Base-by-base conservation (phyloP, 345 rosid species). In the Jatropha curcas region DNA sequence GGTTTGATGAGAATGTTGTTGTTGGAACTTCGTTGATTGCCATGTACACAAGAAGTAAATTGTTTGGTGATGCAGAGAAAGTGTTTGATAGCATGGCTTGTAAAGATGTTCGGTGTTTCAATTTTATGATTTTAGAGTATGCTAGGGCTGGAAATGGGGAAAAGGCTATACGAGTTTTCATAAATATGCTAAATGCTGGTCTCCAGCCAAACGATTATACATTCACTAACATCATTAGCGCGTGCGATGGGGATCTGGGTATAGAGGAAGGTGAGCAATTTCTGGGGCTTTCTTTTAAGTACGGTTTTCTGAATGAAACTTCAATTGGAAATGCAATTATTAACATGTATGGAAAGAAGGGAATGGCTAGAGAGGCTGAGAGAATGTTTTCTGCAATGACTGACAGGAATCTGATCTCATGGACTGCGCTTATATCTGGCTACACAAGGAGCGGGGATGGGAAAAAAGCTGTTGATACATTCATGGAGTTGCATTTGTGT, bases 101-200 rank as follows among this genome's bases (percentile, higher is more conserved):
- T 59, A 82, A 77, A 62, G 81, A 77, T 74, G 75, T 79, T 43
- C 74, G 74, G 37, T 79, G 75, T 68, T 37, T 82, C 65, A 82
- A 79, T 77, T 71, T 43, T 24, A 76, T 82, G 85, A 82, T 82
- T 69, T 79, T 70, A 39, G 83, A 79, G 69, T 76, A 76, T 68
- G 76, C 68, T 33, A 82, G 69, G 67, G 72, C 66, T 4, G 83
- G 79, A 45, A 56, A 30, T 22, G 58, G 46, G 20, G 67, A 61
- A 50, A 76, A 76, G 67, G 81, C 79, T 61, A 37, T 79, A 56
- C 27, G 4, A 48, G 81, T 65, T 39, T 79, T 79, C 19, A 51
- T 24, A 37, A 24, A 71, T 65, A 28, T 77, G 68, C 31, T 80
- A 25, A 67, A 31, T 71, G 62, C 59, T 24, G 76, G 74, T 41